Evolutionary conservation across 148 eudicot genomes (phyloP), one percentile per base, ranked within the genome.

Genomic region (Fagopyrum esculentum): DNA sequence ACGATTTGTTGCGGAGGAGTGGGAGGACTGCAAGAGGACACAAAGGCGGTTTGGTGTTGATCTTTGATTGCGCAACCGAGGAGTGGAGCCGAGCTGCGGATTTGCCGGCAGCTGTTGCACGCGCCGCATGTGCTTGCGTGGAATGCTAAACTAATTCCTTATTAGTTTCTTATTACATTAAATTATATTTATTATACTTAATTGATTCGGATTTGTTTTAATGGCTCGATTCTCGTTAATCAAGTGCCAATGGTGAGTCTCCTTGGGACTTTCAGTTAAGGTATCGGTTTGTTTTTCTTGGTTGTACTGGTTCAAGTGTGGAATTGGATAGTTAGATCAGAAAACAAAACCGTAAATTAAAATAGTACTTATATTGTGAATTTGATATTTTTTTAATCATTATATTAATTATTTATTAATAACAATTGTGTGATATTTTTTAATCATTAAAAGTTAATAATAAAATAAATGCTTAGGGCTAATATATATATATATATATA

Each of bases 71-170:
- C 56, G 83, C 26, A 0, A 77, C 73, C 40, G 89, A 82, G 6
- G 94, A 89, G 80, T 93, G 98, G 98, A 80, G 84, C 64, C 79
- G 93, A 72, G 91, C 73, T 60, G 82, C 91, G 45, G 86, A 89
- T 82, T 76, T 89, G 80, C 94, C 98, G 76, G 82, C 88, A 46
- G 80, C 81, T 61, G 69, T 87, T 15, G 83, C 78, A 82, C 93
- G 90, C 83, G 86, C 92, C 82, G 83, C 87, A 82, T 91, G 89
- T 78, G 91, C 88, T 46, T 84, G 87, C 74, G 91, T 88, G 48
- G 88, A 89, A 60, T 93, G 92, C 66, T 93, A 73, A 77, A 15
- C 45, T 61, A 35, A 35, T 35, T 43, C 68, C 16, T 6, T 57
- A 4, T 57, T 3, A 0, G 6, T 57, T 57, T 11, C 9, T 29